Percentiles rank a stretch among this genome's conserved stretches.
Conservation (phyloP, 441 rosid genomes). For the Capsella rubella region DNA sequence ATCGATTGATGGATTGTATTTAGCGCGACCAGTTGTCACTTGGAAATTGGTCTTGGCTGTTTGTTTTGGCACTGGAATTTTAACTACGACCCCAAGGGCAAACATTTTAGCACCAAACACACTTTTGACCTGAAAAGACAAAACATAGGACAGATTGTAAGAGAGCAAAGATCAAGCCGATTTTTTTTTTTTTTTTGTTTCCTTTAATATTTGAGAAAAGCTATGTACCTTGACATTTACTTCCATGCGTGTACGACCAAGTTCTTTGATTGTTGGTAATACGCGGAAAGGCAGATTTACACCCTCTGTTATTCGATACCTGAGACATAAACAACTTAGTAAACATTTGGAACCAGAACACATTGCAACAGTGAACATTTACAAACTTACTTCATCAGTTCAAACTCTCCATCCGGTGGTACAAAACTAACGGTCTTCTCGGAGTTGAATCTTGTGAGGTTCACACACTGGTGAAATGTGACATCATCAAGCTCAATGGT, state of each 20-base stretch:
- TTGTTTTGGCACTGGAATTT: constrained; percentile 98
- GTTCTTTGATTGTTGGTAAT: constrained; percentile 96
- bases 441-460: constrained; percentile 96
- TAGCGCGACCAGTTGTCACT: constrained; percentile 95
- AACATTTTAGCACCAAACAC: constrained; percentile 99
- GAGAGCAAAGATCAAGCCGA: constrained; percentile 20
- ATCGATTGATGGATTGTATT: constrained; percentile 95
- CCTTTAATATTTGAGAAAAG: constrained; percentile 29
- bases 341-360: constrained; percentile 2
- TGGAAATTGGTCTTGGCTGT: constrained; percentile 99
- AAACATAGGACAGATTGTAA: constrained; percentile 24
- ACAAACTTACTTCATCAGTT: constrained; percentile 93
- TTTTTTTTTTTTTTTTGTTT: background rate
- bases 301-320: constrained; percentile 98
- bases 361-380: constrained; percentile 16
- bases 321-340: constrained; percentile 42
- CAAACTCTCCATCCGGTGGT: constrained; percentile 99
- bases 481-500: constrained; percentile 99
- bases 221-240: constrained; percentile 77
- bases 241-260: constrained; percentile 98
- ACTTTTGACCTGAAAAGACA: constrained; percentile 84
- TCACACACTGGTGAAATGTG: constrained; percentile 98
- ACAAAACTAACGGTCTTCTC: constrained; percentile 99
- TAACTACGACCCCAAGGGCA: constrained; percentile 96
- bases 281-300: constrained; percentile 98